Conservation (phyloP, 176 grass and related monocot species). For the Bothriochloa decipiens region DNA sequence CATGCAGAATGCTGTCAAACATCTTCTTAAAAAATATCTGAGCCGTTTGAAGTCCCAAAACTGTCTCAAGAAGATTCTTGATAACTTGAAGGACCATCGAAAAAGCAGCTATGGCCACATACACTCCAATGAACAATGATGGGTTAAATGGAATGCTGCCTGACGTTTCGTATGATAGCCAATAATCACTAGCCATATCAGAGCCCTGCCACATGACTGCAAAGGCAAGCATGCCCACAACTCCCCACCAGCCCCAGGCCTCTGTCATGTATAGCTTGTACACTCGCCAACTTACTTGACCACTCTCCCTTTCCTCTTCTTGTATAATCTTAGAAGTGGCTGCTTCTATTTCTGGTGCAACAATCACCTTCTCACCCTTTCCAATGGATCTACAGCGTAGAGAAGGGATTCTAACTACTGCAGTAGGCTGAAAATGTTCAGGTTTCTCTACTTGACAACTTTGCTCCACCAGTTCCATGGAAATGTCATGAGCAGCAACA, state of each 20-base stretch:
- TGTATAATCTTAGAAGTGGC: conserved; percentile 84
- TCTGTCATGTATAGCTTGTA: conserved; percentile 85
- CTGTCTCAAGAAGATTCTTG: conserved; percentile 65
- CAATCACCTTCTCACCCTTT: conserved; percentile 52
- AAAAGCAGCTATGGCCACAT: conserved; percentile 62
- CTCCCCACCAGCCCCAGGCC: conserved; percentile 96
- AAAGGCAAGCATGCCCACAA: conserved; percentile 45
- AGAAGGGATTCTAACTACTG: conserved; percentile 39
- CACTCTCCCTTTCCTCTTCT: conserved; percentile 89
- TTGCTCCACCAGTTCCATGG: conserved; percentile 90
- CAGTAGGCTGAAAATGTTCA: conserved; percentile 35
- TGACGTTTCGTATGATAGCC: conserved; percentile 89
- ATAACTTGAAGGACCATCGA: conserved; percentile 65
- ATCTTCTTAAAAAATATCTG: conserved; percentile 89
- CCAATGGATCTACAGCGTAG: conserved; percentile 61
- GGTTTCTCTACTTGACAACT: conserved; percentile 42
- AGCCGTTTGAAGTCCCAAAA: conserved; percentile 87
- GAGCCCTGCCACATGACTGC: conserved; percentile 66
- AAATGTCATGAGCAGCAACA: conserved; percentile 91
- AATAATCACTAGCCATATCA: conserved; percentile 85
- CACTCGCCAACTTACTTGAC: conserved; percentile 76
- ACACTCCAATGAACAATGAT: conserved; percentile 75
- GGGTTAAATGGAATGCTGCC: conserved; percentile 54
- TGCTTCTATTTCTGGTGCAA: conserved; percentile 58
- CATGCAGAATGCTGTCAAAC: conserved; percentile 91